Evolutionary conservation across 345 rosid species (phyloP), one percentile per base, ranked within the genome.

Genomic region (Viola odorata): DNA sequence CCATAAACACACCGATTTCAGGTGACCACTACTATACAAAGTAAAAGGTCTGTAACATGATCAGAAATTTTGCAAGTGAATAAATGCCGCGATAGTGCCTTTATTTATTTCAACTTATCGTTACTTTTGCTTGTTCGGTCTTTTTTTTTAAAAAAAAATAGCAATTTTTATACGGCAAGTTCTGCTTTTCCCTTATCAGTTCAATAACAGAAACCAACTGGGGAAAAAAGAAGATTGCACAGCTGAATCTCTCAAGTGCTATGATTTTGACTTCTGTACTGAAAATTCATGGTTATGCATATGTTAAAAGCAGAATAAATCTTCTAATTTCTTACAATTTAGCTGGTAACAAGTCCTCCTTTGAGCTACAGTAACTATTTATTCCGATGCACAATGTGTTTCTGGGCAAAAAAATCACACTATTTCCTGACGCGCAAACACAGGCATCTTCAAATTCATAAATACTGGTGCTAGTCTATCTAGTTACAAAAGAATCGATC

Each of bases 401-500:
- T 50, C 15, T 9, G 17, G 37, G 10, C n/a, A 4, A 16, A 23
- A 3, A 36, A 4, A 23, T n/a, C n/a, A n/a, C 0, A 16, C 53
- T 47, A 49, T 12, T 49, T 13, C 52, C 17, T 6, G 3, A 49
- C 52, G 15, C 4, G 1, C 52, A 49, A 49, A 5, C 7, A 0
- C 52, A n/a, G 14, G 7, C 5, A 12, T 17, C 52, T 49, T 49
- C 52, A n/a, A 49, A 49, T 12, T 49, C 56, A 39, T 61, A 12
- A 16, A 15, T 16, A 51, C 16, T n/a, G 15, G 16, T 49, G 17
- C 32, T 23, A n/a, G 16, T 16, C 15, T 14, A 36, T 40, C 50
- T 52, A 40, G 32, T 63, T 41, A 16, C 40, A 51, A 53, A 52
- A 63, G 42, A 42, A 53, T 53, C 12, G 16, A 40, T 54, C 41